phyloP scores from a whole-genome alignment of 805 yeast species.

The Candida easanensis region DNA sequence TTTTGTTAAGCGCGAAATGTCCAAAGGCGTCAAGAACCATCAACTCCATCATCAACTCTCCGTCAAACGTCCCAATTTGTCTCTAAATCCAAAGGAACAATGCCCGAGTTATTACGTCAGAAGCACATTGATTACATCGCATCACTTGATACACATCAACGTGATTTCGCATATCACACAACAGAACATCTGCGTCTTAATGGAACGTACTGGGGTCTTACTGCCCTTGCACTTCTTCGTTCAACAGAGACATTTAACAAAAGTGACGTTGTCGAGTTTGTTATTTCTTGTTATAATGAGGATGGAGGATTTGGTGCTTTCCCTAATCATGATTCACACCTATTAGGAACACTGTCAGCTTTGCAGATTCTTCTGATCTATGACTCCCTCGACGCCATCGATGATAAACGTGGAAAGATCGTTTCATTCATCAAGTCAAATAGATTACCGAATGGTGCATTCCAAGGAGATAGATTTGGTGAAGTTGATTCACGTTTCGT shows the following conservation, averaged over 20 bases:
- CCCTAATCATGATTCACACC: constrained; percentile 86
- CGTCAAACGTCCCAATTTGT: background rate
- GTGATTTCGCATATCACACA: constrained; percentile 78
- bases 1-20: constrained; percentile 1
- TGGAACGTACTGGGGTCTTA: constrained; percentile 94
- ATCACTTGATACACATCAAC: constrained; percentile 49
- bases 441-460: constrained; percentile 58
- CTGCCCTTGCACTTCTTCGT: constrained; percentile 63
- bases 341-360: constrained; percentile 82
- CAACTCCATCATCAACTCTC: background rate
- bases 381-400: constrained; percentile 49
- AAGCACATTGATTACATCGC: constrained; percentile 60
- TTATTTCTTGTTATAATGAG: constrained; percentile 60
- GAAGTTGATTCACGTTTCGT: constrained; percentile 92
- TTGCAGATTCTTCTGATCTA: constrained; percentile 74
- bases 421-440: constrained; percentile 36
- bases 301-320: constrained; percentile 88
- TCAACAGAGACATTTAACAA: constrained; percentile 56
- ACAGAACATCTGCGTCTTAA: constrained; percentile 87
- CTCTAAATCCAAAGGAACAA: too few species aligned
- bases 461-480: constrained; percentile 88
- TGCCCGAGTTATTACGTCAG: constrained; percentile 28
- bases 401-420: constrained; percentile 24
- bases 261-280: constrained; percentile 64
- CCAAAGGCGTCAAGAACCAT: background rate